Conservation (phyloP, 2,329 filamentous ascomycete species). For the Clonostachys solani region DNA sequence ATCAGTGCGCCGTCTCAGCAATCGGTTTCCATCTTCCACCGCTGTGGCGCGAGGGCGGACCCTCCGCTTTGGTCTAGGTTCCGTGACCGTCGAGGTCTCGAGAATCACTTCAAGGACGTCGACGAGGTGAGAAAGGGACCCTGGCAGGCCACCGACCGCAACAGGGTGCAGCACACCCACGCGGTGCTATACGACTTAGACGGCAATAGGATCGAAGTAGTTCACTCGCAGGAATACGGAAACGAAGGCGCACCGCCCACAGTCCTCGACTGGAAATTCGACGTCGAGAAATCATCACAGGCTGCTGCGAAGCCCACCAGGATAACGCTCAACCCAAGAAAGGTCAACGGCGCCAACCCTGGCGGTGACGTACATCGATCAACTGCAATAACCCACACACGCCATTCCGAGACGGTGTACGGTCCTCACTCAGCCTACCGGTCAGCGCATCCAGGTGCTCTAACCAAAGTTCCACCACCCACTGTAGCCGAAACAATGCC, state of each 20-base stretch:
- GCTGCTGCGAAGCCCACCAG: not conserved
- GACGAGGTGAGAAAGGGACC: constrained; percentile 8
- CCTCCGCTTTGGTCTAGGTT: constrained; percentile 33
- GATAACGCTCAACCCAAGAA: not conserved
- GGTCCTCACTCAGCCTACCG: not conserved
- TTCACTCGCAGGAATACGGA: constrained; percentile 21
- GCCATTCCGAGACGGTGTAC: not conserved
- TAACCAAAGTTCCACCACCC: no score
- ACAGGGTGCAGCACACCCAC: constrained; percentile 10
- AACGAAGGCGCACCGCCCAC: constrained; percentile 11
- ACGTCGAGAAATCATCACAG: constrained; percentile 7
- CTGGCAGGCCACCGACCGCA: constrained; percentile 24
- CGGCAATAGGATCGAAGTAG: constrained; percentile 78
- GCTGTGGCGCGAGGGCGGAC: constrained; percentile 60
- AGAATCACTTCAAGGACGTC: not conserved
- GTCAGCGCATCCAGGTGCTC: not conserved
- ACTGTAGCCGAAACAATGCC: not conserved
- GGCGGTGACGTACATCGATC: not conserved
- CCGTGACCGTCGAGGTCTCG: constrained; percentile 1
- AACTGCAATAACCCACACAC: not conserved
- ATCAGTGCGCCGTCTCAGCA: constrained; percentile 64
- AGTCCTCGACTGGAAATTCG: constrained; percentile 45
- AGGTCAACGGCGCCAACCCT: not conserved
- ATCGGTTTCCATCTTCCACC: constrained; percentile 69
- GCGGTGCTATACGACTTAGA: constrained; percentile 72